Conservation (phyloP, 2,329 filamentous ascomycete genomes). For the Cercospora sesami region DNA sequence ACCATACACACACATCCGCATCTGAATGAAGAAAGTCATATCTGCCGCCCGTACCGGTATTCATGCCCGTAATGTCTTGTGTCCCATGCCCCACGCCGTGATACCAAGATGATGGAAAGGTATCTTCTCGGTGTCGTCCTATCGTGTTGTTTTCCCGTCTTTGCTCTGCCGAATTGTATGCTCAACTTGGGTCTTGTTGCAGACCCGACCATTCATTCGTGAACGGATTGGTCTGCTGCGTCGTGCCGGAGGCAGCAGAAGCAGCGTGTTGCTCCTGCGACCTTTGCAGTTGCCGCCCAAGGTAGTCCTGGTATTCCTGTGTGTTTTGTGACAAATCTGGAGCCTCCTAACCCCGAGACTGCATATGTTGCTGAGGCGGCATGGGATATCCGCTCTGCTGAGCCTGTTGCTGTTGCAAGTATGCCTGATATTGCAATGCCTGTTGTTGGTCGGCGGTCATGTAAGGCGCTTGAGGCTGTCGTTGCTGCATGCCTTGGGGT, state of each 20-base stretch:
- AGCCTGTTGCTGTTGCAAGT: constrained; percentile 42
- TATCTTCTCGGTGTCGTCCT: constrained; percentile 5
- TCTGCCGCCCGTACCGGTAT: constrained; percentile 12
- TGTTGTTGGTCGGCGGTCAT: constrained; percentile 44
- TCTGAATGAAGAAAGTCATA: constrained; percentile 8
- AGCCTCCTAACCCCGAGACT: constrained; percentile 29
- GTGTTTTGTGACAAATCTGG: constrained; percentile 7
- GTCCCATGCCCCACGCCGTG: constrained; percentile 9
- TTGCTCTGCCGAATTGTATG: constrained; percentile 15
- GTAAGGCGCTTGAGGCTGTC: constrained; percentile 35
- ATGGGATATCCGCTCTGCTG: constrained; percentile 42
- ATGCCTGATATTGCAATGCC: constrained; percentile 43
- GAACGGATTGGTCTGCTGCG: not conserved
- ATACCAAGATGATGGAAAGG: constrained; percentile 10
- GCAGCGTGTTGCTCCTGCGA: not conserved
- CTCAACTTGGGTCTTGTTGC: not conserved
- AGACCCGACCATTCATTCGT: constrained; percentile 1
- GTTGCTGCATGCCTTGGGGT: constrained; percentile 35
- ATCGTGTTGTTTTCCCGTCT: constrained; percentile 9
- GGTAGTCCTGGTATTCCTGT: constrained; percentile 6
- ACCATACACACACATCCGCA: constrained; percentile 11
- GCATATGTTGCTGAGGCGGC: constrained; percentile 40
- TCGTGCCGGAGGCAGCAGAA: not conserved
- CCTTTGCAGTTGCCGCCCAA: not conserved
- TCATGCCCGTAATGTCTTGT: constrained; percentile 14